Base-by-base conservation (phyloP, 2,329 filamentous ascomycete genomes). In the Clarireedia hainanense region DNA sequence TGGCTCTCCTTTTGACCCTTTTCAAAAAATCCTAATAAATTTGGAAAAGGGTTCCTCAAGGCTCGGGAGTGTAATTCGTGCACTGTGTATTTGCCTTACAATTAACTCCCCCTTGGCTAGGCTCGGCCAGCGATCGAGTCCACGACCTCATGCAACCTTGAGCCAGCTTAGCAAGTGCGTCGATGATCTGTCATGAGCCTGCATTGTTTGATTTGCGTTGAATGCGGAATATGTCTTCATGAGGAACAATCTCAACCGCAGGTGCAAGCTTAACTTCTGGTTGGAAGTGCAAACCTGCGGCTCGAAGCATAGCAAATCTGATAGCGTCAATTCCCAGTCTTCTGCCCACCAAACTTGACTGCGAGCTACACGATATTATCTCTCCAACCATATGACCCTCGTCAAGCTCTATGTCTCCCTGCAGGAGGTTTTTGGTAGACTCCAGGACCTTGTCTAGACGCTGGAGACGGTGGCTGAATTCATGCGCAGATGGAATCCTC, bases 301-400 rank as follows among this genome's bases (percentile, higher is more conserved):
- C 84, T 60, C 76, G 75, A 58, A 89, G 65, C 52, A 88, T 78
- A 2, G 84, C 80, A 78, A 80, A 86, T 52, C 84, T 71, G 9
- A 89, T 68, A 57, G 80, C 76, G 68, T 81, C 78, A 45, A 88
- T 73, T 0, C 85, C 85, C 50, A 85, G 63, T 57, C 73, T 75
- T 55, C 73, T 72, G 30, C 74, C 75, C 26, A 70, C 70, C 2
- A 79, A 58, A 26, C 71, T 68, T 50, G 74, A 77, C 65, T 79
- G 75, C 2, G 76, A 71, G 63, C 80, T 83, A 61, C 78, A 81
- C 9, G 78, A 78, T 37, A 88, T 67, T 14, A 87, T 74, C 67
- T 88, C 84, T 7, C 80, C 80, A 49, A 83, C 62, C 12, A 74
- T 75, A 56, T 73, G 65, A 57, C 68, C 45, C 50, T 71, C 67